Evolutionary conservation across 2,329 filamentous ascomycete species (phyloP).

Genomic region (Tolypocladium paradoxum): DNA sequence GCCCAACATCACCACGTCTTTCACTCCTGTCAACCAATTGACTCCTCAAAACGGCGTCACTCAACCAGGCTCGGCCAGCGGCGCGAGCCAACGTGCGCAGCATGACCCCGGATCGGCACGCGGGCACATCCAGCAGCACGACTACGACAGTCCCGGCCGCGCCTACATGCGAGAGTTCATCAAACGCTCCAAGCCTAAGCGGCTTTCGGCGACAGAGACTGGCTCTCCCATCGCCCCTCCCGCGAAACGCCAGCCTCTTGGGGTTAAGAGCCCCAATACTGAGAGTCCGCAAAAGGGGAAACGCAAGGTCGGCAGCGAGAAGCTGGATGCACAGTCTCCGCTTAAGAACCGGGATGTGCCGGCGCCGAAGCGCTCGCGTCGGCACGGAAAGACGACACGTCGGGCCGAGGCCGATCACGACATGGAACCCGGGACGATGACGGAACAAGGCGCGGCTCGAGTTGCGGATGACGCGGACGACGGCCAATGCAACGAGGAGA

Average conservation of each 20-base stretch:
- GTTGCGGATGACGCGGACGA: neutral
- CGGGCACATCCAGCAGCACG: neutral
- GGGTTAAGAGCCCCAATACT: conserved; percentile 23
- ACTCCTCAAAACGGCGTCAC: neutral
- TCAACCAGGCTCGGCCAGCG: neutral
- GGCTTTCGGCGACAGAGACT: conserved; percentile 16
- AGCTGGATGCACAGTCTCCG: conserved; percentile 9
- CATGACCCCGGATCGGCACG: neutral
- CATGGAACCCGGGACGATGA: neutral
- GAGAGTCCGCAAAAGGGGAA: conserved; percentile 21
- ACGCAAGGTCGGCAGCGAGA: conserved; percentile 17
- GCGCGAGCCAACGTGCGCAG: neutral
- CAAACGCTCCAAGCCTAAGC: conserved; percentile 18
- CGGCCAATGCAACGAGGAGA: conserved; percentile 7
- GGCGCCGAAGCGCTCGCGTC: conserved; percentile 13
- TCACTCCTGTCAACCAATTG: conserved; percentile 12
- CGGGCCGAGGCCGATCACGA: conserved; percentile 1
- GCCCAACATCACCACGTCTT: conserved; percentile 9
- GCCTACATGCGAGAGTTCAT: conserved; percentile 25
- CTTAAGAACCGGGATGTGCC: conserved; percentile 11
- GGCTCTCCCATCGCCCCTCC: conserved; percentile 19
- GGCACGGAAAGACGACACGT: conserved; percentile 5
- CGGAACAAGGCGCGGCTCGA: neutral
- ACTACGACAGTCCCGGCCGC: conserved; percentile 22
- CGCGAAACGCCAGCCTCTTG: conserved; percentile 19